Evolutionary conservation across 2,329 filamentous ascomycete genomes (phyloP).

Genomic region (Coniochaeta hoffmannii): DNA sequence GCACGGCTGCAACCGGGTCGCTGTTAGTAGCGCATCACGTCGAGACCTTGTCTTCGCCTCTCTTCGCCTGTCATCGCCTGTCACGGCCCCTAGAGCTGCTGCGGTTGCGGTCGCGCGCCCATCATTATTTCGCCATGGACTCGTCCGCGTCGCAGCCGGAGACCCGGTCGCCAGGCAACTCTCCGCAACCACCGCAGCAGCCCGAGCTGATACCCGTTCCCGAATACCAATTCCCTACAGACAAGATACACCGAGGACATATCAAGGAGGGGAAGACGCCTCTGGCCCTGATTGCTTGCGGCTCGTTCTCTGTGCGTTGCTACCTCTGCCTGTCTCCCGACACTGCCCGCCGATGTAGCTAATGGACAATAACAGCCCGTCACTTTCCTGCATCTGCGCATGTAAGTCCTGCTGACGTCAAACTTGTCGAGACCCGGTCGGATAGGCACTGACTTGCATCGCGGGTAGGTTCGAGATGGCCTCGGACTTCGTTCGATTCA

Average conservation of each 20-base stretch:
- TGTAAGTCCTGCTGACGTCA: slow-evolving; percentile 14
- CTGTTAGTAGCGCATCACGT: neutral
- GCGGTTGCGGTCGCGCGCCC: neutral
- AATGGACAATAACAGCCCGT: slow-evolving; percentile 9
- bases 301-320: slow-evolving; percentile 18
- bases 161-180: slow-evolving; percentile 4
- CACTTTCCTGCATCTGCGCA: slow-evolving; percentile 25
- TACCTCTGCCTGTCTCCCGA: neutral
- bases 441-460: neutral
- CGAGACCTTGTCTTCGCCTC: neutral
- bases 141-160: neutral
- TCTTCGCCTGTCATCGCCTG: neutral
- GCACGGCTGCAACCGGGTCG: neutral
- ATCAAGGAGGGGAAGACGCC: slow-evolving; percentile 20
- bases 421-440: neutral
- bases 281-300: slow-evolving; percentile 27
- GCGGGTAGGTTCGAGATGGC: slow-evolving; percentile 23
- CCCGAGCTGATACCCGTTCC: slow-evolving; percentile 3
- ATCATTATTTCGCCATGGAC: neutral
- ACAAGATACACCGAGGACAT: slow-evolving; percentile 18
- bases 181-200: slow-evolving; percentile 2
- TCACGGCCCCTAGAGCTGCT: too few species aligned
- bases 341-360: neutral
- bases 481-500: slow-evolving; percentile 27
- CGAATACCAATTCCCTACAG: slow-evolving; percentile 18